phyloP scores from a whole-genome alignment of 2,329 filamentous ascomycete species.

The Ophiostoma ulmi region DNA sequence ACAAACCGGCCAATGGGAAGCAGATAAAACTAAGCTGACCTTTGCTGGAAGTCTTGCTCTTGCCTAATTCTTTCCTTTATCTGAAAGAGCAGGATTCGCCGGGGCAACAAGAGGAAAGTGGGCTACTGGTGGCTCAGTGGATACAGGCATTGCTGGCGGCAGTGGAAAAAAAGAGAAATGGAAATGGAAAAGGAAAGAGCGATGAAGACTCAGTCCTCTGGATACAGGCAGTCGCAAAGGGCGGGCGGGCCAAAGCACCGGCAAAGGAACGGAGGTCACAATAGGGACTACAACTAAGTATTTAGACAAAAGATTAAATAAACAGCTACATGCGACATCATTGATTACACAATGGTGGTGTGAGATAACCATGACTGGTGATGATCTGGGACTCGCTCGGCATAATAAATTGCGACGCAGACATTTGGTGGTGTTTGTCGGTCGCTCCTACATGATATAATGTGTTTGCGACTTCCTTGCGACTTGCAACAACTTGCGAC shows the following conservation, averaged over 20 bases:
- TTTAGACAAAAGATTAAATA: neutral
- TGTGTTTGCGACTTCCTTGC: neutral
- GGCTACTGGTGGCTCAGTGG: constrained; percentile 5
- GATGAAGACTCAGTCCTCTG: neutral
- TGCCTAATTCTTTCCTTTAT: constrained; percentile 18
- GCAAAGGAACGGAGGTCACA: constrained; percentile 13
- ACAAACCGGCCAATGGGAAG: constrained; percentile 20
- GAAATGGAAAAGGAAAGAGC: neutral
- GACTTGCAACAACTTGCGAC: neutral
- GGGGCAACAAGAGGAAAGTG: constrained; percentile 20
- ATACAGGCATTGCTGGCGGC: constrained; percentile 16
- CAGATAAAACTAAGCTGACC: constrained; percentile 19
- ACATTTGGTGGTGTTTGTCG: neutral
- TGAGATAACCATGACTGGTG: neutral
- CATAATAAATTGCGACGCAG: neutral
- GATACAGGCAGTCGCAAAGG: neutral
- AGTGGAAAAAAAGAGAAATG: constrained; percentile 19
- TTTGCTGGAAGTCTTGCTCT: constrained; percentile 3
- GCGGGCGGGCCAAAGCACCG: constrained; percentile 17
- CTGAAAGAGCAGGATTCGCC: constrained; percentile 21
- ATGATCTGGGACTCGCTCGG: neutral
- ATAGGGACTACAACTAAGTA: neutral
- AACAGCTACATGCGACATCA: no score
- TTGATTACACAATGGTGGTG: neutral
- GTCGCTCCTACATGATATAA: neutral